Evolutionary conservation across 768 basidiomycete species (phyloP).

Genomic region (Rhodotorula graminis): DNA sequence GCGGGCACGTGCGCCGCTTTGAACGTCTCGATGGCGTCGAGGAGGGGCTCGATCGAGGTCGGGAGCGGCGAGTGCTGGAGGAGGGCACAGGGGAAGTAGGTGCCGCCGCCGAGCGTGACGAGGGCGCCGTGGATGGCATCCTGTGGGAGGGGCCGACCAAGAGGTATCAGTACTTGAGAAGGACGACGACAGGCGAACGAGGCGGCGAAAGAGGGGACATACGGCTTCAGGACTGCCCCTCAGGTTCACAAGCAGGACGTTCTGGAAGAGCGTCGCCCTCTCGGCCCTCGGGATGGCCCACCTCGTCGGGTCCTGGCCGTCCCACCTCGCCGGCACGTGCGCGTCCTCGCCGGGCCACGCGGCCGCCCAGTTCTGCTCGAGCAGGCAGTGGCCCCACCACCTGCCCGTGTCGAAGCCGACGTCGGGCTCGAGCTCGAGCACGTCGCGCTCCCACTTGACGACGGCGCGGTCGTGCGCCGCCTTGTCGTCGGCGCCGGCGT

Average conservation of each 20-base stretch:
- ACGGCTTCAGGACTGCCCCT: not conserved
- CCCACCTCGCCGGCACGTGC: not conserved
- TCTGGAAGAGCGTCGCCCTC: slow-evolving; percentile 12
- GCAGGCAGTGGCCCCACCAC: slow-evolving; percentile 17
- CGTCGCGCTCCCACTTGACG: not conserved
- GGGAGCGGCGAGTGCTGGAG: slow-evolving; percentile 3
- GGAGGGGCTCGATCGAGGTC: not conserved
- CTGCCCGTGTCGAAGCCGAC: slow-evolving; percentile 6
- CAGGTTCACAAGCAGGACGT: slow-evolving; percentile 14
- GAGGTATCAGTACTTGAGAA: not conserved
- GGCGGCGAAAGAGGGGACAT: not conserved
- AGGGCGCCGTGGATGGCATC: not conserved
- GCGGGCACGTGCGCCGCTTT: not conserved
- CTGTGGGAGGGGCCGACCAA: not conserved
- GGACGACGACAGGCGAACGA: not conserved
- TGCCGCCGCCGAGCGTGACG: slow-evolving; percentile 3
- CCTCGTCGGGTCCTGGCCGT: not conserved
- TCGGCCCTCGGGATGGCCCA: not conserved
- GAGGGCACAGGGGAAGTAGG: slow-evolving; percentile 3
- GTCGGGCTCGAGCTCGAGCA: slow-evolving; percentile 13
- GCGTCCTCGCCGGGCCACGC: slow-evolving; percentile 1
- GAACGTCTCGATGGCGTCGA: slow-evolving; percentile 9
- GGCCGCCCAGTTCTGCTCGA: slow-evolving; percentile 23
- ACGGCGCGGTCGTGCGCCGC: not conserved
- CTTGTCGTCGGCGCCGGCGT: not conserved